Percentiles rank a stretch among this genome's conserved stretches.
phyloP scores from a whole-genome alignment of 2,329 filamentous ascomycete species.

The Pyricularia grisea region DNA sequence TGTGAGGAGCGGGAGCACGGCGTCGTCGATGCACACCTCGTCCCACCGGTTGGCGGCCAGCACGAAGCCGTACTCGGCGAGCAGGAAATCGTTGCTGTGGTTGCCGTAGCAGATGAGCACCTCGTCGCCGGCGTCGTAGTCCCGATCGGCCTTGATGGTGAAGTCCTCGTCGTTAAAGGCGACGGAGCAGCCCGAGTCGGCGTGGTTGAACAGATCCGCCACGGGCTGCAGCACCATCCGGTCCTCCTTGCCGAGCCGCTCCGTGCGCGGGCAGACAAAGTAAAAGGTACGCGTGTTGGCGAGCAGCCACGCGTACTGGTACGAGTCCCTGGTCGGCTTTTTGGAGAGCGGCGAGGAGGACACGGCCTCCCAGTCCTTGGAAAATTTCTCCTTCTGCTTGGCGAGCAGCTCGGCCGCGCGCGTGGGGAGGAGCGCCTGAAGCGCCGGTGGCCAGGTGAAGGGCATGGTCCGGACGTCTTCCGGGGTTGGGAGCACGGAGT shows the following conservation, averaged over 20 bases:
- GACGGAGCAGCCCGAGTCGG: slow-evolving; percentile 37
- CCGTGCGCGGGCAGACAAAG: slow-evolving; percentile 36
- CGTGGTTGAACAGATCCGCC: slow-evolving; percentile 60
- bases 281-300: slow-evolving; percentile 55
- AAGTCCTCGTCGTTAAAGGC: slow-evolving; percentile 41
- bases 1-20: slow-evolving; percentile 23
- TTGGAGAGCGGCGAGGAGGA: not conserved
- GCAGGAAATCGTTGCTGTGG: slow-evolving; percentile 64
- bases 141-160: slow-evolving; percentile 38
- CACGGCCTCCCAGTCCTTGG: slow-evolving; percentile 26
- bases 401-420: slow-evolving; percentile 34
- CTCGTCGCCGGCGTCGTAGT: slow-evolving; percentile 51
- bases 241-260: slow-evolving; percentile 37
- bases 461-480: slow-evolving; percentile 46
- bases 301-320: slow-evolving; percentile 43
- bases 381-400: slow-evolving; percentile 39
- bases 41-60: slow-evolving; percentile 37
- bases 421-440: slow-evolving; percentile 37
- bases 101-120: slow-evolving; percentile 59
- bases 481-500: slow-evolving; percentile 54
- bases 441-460: slow-evolving; percentile 32
- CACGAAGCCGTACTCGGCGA: slow-evolving; percentile 55
- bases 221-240: slow-evolving; percentile 62
- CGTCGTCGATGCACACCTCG: slow-evolving; percentile 34
- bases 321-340: slow-evolving; percentile 20